These are phyloP conservation scores for Cocos nucifera DNA, from an alignment of 176 grass and related monocot species.

Conservation along the genomic window DNA sequence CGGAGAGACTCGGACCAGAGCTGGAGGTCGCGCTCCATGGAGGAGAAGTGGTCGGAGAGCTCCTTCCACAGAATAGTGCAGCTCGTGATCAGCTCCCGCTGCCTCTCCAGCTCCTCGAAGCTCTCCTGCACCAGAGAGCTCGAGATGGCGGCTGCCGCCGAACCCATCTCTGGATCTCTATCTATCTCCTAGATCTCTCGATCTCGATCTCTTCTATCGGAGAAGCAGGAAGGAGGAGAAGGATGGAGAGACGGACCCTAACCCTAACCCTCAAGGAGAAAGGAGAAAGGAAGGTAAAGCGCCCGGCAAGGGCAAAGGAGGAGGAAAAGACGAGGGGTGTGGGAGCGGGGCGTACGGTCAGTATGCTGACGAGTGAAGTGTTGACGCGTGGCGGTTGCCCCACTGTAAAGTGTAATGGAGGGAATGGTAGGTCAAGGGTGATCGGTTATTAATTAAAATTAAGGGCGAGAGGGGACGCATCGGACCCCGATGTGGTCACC, in stretches of 20 bases:
- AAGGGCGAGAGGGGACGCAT: too few species aligned
- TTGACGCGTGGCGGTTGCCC: slow-evolving; percentile 22
- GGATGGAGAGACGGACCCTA: slow-evolving; percentile 44
- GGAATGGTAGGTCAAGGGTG: too few species aligned
- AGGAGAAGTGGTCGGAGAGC: slow-evolving; percentile 57
- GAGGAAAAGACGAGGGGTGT: background rate
- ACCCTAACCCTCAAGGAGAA: slow-evolving; percentile 24
- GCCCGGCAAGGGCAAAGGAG: background rate
- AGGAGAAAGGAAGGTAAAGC: slow-evolving; percentile 2
- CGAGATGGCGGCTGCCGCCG: slow-evolving; percentile 11
- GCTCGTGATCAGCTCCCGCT: slow-evolving; percentile 58
- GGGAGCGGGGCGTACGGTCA: slow-evolving; percentile 2
- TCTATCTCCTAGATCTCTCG: background rate
- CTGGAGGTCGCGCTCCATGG: slow-evolving; percentile 53
- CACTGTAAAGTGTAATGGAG: slow-evolving; percentile 7
- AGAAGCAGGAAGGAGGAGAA: slow-evolving; percentile 2
- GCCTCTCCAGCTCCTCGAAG: slow-evolving; percentile 69
- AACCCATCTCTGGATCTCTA: slow-evolving; percentile 19
- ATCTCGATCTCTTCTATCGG: background rate
- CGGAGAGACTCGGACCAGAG: slow-evolving; percentile 51
- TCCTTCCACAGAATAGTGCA: slow-evolving; percentile 72
- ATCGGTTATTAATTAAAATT: too few species aligned
- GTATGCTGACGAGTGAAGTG: slow-evolving; percentile 13
- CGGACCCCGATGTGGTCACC: too few species aligned
- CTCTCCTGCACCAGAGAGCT: slow-evolving; percentile 38